phyloP scores from a whole-genome alignment of 768 basidiomycete genomes.

The Cubamyces lactineus region DNA sequence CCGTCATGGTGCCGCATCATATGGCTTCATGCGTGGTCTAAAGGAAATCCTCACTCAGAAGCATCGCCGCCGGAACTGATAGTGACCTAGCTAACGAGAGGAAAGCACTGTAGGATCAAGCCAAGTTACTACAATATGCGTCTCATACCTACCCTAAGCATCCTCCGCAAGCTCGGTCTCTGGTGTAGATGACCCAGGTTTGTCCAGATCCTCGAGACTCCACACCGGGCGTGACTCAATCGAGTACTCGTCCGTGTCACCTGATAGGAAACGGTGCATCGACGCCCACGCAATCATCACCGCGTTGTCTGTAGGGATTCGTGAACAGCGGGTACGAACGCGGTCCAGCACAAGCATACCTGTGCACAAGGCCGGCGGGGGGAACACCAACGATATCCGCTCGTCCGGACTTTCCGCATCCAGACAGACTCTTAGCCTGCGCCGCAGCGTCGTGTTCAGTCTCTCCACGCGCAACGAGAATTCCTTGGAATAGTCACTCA shows the following conservation, averaged over 20 bases:
- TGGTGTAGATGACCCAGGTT: constrained; percentile 20
- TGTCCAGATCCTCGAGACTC: constrained; percentile 69
- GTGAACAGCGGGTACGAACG: background rate
- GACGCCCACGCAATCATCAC: constrained; percentile 97
- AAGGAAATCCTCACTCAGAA: too few species aligned
- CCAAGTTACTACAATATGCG: too few species aligned
- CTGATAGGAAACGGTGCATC: constrained; percentile 73
- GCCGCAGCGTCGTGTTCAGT: background rate
- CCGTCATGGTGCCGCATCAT: too few species aligned
- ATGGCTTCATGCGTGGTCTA: too few species aligned
- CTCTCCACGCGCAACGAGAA: constrained; percentile 26
- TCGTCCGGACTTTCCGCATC: constrained; percentile 31
- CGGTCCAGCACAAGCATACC: constrained; percentile 46
- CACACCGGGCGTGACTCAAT: constrained; percentile 71
- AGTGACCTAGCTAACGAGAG: too few species aligned
- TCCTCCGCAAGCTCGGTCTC: too few species aligned
- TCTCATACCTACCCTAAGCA: too few species aligned
- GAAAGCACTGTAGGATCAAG: too few species aligned
- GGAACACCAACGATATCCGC: constrained; percentile 61
- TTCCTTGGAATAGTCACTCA: constrained; percentile 34
- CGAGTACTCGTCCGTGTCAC: constrained; percentile 63
- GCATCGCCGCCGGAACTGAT: too few species aligned
- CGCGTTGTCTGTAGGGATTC: constrained; percentile 73
- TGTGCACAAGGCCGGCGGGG: constrained; percentile 82
- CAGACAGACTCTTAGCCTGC: constrained; percentile 40